phyloP scores from a whole-genome alignment of 1,284 basidiomycete species.

The Mycena citricolor region DNA sequence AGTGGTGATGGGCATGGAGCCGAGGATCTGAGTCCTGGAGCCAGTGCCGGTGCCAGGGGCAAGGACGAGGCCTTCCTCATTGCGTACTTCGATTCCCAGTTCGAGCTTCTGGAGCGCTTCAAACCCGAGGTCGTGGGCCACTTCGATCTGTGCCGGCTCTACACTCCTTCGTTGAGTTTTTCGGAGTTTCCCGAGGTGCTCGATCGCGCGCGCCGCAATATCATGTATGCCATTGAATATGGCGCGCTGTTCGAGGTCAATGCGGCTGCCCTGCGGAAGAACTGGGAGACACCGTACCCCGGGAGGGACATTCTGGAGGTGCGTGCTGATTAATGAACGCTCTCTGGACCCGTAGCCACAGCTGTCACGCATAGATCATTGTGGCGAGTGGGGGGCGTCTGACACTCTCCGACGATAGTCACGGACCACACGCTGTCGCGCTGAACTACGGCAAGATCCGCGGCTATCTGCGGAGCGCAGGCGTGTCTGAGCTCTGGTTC shows the following conservation, averaged over 20 bases:
- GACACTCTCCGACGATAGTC: conserved; percentile 93
- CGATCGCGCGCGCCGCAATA: conserved; percentile 73
- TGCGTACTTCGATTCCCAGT: conserved; percentile 82
- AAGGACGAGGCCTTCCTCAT: conserved; percentile 53
- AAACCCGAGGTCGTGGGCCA: conserved; percentile 91
- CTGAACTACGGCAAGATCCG: conserved; percentile 76
- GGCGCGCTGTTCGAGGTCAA: conserved; percentile 94
- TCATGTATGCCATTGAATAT: conserved; percentile 72
- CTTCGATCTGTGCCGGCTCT: conserved; percentile 87
- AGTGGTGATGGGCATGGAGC: too few species aligned
- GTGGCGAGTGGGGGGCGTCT: conserved; percentile 67
- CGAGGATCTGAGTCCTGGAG: too few species aligned
- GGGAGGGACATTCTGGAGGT: conserved; percentile 75
- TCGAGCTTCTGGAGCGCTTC: conserved; percentile 62
- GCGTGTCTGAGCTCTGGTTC: conserved; percentile 74
- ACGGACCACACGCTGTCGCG: conserved; percentile 87
- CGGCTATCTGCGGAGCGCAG: conserved; percentile 65
- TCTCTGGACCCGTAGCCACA: too few species aligned
- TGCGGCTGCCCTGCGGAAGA: conserved; percentile 89
- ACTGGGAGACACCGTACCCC: conserved; percentile 86
- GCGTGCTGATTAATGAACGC: conserved; percentile 35
- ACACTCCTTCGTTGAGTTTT: conserved; percentile 60
- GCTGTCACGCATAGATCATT: too few species aligned
- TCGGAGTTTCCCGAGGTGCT: conserved; percentile 55
- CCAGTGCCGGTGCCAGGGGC: too few species aligned